phyloP scores from a whole-genome alignment of 106 monocot species.

The Gastrodia elata region DNA sequence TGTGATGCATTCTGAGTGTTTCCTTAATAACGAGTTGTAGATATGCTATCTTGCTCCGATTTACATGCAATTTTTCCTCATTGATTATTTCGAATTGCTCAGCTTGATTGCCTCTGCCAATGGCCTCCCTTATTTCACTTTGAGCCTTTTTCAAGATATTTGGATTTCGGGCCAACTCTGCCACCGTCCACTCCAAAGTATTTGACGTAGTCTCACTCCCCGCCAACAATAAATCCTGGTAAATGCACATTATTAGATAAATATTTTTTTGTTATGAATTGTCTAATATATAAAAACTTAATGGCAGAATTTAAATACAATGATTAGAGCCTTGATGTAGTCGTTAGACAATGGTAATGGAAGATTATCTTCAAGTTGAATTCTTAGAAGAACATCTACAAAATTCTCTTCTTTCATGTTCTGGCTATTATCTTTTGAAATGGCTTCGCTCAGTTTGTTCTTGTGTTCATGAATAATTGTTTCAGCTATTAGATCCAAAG shows the following conservation, averaged over 20 bases:
- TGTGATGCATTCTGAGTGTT: not conserved
- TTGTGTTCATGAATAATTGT: not conserved
- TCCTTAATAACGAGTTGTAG: not conserved
- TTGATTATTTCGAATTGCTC: not conserved
- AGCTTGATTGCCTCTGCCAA: not conserved
- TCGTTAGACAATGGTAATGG: not conserved
- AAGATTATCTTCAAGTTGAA: not conserved
- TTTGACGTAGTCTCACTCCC: not conserved
- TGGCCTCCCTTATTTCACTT: not conserved
- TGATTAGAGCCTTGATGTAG: conserved; percentile 1
- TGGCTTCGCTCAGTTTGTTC: not conserved
- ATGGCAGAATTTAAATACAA: not conserved
- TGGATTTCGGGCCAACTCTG: not conserved
- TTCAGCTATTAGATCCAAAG: not conserved
- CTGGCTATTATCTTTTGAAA: not conserved
- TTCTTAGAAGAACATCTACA: not conserved
- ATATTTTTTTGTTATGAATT: no score
- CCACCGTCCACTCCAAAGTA: conserved; percentile 4
- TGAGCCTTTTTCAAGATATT: not conserved
- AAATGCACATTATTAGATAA: not conserved
- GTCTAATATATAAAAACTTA: not conserved
- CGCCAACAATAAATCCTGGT: conserved; percentile 5
- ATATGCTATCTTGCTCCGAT: not conserved
- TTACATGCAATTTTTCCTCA: no score
- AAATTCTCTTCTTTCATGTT: not conserved